Evolutionary conservation across 164 flowering plant genomes (phyloP).

Genomic region (Vitis labrusca): DNA sequence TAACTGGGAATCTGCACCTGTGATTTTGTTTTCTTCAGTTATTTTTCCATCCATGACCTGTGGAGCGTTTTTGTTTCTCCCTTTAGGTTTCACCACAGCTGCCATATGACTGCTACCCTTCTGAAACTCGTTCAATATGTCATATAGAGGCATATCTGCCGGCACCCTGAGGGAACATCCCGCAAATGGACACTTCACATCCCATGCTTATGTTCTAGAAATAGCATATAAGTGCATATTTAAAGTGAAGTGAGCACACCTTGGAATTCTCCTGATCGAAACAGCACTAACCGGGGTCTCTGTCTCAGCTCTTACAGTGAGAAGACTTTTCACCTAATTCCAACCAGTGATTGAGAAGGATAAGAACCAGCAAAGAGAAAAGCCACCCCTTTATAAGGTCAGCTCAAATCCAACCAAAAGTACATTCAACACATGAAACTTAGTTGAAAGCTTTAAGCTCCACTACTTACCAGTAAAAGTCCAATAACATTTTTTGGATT

Average conservation of each 20-base stretch:
- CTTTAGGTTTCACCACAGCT: conserved; percentile 87
- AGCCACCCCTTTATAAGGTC: not conserved
- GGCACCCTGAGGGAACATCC: conserved; percentile 70
- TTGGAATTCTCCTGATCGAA: conserved; percentile 93
- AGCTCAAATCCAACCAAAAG: not conserved
- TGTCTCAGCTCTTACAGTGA: conserved; percentile 93
- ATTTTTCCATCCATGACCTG: conserved; percentile 39
- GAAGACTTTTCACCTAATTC: conserved; percentile 89
- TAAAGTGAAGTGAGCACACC: conserved; percentile 40
- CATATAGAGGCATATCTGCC: conserved; percentile 95
- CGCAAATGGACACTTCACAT: conserved; percentile 4
- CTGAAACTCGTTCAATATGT: conserved; percentile 93
- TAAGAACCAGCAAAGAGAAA: not conserved
- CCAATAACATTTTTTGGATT: conserved; percentile 91
- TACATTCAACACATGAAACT: conserved; percentile 1
- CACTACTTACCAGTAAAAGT: conserved; percentile 75
- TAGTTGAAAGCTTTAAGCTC: not conserved
- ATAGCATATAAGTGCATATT: not conserved
- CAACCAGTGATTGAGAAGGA: conserved; percentile 1
- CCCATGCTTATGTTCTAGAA: not conserved
- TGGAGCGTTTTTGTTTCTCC: conserved; percentile 37
- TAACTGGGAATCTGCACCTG: conserved; percentile 33
- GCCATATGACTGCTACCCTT: conserved; percentile 99
- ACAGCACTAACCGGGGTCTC: conserved; percentile 99
- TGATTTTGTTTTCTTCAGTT: conserved; percentile 28